Percentiles rank a stretch among this genome's conserved stretches.
Evolutionary conservation across 2,329 filamentous ascomycete species (phyloP).

Genomic region (Neofusicoccum ribis): DNA sequence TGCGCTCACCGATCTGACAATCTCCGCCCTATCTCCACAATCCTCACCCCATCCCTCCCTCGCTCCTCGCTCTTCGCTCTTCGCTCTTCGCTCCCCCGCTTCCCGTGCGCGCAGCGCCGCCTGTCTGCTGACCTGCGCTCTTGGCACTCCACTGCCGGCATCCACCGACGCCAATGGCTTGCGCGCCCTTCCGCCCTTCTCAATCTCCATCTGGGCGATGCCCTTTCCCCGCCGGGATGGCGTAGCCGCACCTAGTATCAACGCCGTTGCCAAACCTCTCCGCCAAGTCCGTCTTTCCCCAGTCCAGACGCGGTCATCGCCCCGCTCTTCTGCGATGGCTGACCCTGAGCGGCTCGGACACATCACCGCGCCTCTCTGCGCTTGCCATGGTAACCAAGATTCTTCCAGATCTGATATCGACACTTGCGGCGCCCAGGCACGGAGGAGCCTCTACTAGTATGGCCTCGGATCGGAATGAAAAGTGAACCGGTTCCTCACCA

Average conservation of each 20-base stretch:
- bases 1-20: not conserved
- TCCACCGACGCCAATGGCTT: conserved; percentile 10
- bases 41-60: not conserved
- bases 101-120: not conserved
- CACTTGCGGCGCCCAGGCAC: not conserved
- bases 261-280: not conserved
- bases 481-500: not conserved
- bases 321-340: not conserved
- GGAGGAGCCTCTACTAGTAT: not conserved
- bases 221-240: not conserved
- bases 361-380: not conserved
- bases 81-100: not conserved
- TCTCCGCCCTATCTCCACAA: conserved; percentile 3
- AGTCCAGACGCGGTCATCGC: not conserved
- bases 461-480: not conserved
- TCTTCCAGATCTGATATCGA: not conserved
- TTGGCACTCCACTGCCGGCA: conserved; percentile 4
- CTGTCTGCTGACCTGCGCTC: conserved; percentile 9
- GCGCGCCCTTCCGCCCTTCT: not conserved
- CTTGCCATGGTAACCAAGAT: not conserved
- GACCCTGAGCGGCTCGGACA: not conserved
- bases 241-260: not conserved
- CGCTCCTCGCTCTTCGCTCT: not conserved
- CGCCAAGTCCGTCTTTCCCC: not conserved
- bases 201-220: not conserved